Percentiles rank a stretch among this genome's conserved stretches.
Evolutionary conservation across 2,329 filamentous ascomycete species (phyloP).

Genomic region (Fusarium neocosmosporiellum): DNA sequence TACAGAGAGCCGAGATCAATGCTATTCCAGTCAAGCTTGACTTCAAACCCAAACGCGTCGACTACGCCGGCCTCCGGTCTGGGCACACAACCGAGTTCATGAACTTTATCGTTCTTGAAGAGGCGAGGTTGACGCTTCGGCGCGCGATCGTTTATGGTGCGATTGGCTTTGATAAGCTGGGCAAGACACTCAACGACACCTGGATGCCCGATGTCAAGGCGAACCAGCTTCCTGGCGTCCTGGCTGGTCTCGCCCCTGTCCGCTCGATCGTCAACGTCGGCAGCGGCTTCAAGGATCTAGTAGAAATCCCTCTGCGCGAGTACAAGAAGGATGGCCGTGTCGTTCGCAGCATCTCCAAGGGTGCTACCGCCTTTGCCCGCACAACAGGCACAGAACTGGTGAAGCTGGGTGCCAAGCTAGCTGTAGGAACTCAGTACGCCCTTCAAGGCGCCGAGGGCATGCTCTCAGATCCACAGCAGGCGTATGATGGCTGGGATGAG

Average conservation of each 20-base stretch:
- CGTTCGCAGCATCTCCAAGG: slow-evolving; percentile 91
- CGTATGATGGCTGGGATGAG: slow-evolving; percentile 63
- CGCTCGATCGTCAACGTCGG: slow-evolving; percentile 92
- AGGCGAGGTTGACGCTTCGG: slow-evolving; percentile 84
- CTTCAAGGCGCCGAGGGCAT: slow-evolving; percentile 89
- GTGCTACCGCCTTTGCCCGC: slow-evolving; percentile 87
- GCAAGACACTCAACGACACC: slow-evolving; percentile 91
- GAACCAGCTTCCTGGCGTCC: slow-evolving; percentile 88
- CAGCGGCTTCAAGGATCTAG: slow-evolving; percentile 84
- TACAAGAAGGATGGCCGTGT: slow-evolving; percentile 95
- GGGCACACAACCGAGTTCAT: slow-evolving; percentile 98
- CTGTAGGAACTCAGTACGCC: slow-evolving; percentile 93
- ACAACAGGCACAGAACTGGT: slow-evolving; percentile 96
- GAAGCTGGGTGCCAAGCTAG: slow-evolving; percentile 92
- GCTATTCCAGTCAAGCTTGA: slow-evolving; percentile 85
- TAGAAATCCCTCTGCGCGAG: slow-evolving; percentile 90
- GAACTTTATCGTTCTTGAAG: slow-evolving; percentile 96
- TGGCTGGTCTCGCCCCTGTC: slow-evolving; percentile 91
- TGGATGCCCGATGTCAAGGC: slow-evolving; percentile 95
- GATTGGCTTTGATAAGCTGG: slow-evolving; percentile 88
- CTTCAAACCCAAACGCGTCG: slow-evolving; percentile 98
- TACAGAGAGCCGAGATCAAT: slow-evolving; percentile 90
- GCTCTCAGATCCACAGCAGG: slow-evolving; percentile 61
- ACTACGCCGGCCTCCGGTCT: slow-evolving; percentile 91
- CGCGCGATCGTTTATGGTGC: slow-evolving; percentile 95